Conservation (phyloP, 768 basidiomycete genomes). For the Auricularia heimuer region DNA sequence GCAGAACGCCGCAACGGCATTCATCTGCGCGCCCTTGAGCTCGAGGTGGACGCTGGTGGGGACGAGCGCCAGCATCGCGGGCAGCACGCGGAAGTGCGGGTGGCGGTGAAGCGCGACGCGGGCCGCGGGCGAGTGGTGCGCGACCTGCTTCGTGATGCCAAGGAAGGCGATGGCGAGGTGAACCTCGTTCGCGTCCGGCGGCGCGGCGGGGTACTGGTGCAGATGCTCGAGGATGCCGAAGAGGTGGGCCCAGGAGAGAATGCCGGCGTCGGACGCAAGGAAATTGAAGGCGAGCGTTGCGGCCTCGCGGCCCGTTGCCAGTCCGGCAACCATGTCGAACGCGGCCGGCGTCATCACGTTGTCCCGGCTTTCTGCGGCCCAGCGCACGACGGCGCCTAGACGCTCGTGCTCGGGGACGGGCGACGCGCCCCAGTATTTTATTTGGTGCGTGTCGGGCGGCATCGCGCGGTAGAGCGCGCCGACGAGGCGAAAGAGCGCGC, state of each 20-base stretch:
- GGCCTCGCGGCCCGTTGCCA: constrained; percentile 75
- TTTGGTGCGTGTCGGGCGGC: constrained; percentile 54
- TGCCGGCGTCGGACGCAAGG: constrained; percentile 51
- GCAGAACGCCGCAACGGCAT: constrained; percentile 70
- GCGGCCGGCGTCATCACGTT: constrained; percentile 64
- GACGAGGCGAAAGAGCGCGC: constrained; percentile 74
- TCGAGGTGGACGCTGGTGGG: constrained; percentile 80
- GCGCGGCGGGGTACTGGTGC: constrained; percentile 21
- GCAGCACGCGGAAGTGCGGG: constrained; percentile 70
- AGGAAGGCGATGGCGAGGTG: constrained; percentile 74
- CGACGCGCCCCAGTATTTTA: constrained; percentile 79
- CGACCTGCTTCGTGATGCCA: constrained; percentile 65
- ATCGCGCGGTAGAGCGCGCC: constrained; percentile 70
- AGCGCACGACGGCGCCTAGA: constrained; percentile 64
- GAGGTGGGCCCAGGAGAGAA: constrained; percentile 65
- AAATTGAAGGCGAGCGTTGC: constrained; percentile 86
- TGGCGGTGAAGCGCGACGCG: constrained; percentile 69
- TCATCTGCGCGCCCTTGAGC: constrained; percentile 77
- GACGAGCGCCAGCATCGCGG: constrained; percentile 71
- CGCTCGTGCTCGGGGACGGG: constrained; percentile 30
- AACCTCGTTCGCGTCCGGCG: constrained; percentile 34
- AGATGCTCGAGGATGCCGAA: constrained; percentile 62
- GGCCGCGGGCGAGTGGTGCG: constrained; percentile 63
- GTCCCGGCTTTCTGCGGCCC: constrained; percentile 75
- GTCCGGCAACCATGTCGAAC: constrained; percentile 82